Percentiles rank a stretch among this genome's conserved stretches.
Conservation (phyloP, 2,329 filamentous ascomycete genomes). For the Plenodomus tracheiphilus region DNA sequence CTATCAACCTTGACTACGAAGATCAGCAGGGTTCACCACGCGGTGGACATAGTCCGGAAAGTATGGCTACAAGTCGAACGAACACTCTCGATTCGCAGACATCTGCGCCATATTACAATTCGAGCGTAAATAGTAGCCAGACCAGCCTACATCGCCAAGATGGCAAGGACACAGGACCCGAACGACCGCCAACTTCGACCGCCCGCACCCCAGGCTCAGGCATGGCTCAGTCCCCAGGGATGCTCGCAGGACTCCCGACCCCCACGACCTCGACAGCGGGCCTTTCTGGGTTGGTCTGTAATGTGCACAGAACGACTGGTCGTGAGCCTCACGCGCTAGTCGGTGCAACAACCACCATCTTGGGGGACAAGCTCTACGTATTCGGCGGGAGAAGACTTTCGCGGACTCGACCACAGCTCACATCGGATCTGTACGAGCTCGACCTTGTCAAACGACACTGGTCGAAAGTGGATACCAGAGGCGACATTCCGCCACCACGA, state of each 20-base stretch:
- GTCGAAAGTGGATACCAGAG: constrained; percentile 82
- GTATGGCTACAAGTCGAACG: constrained; percentile 51
- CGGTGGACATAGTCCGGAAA: constrained; percentile 34
- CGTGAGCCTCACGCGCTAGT: constrained; percentile 89
- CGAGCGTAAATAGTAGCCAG: constrained; percentile 51
- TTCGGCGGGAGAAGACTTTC: constrained; percentile 92
- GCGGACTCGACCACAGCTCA: constrained; percentile 79
- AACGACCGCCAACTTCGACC: constrained; percentile 38
- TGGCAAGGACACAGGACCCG: constrained; percentile 46
- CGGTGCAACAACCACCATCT: constrained; percentile 89
- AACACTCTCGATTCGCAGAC: constrained; percentile 54
- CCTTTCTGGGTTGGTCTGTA: constrained; percentile 68
- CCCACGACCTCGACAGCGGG: constrained; percentile 57
- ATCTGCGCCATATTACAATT: constrained; percentile 47
- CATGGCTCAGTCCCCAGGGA: constrained; percentile 51
- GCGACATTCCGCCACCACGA: constrained; percentile 84
- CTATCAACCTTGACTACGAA: constrained; percentile 31
- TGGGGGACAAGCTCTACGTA: constrained; percentile 95
- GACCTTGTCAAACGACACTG: constrained; percentile 91
- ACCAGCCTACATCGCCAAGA: constrained; percentile 51
- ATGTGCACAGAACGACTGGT: constrained; percentile 81
- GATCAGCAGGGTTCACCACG: constrained; percentile 18
- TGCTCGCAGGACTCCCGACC: constrained; percentile 42
- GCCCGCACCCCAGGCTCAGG: constrained; percentile 45
- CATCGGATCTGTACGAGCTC: constrained; percentile 88